phyloP scores from a whole-genome alignment of 2,329 filamentous ascomycete genomes.

The Dendryphion nanum region DNA sequence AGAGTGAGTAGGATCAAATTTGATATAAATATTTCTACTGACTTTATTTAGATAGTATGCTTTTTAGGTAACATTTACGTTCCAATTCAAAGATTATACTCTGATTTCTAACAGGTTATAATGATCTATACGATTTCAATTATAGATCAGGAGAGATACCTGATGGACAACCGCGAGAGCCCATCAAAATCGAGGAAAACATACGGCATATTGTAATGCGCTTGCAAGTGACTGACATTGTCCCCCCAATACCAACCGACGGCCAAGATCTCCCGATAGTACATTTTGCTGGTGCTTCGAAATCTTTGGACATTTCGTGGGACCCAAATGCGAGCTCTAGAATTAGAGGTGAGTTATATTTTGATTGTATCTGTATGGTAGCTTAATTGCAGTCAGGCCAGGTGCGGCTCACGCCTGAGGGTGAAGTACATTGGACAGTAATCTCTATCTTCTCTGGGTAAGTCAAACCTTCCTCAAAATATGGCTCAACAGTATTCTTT shows the following conservation, averaged over 20 bases:
- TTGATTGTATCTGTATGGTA: constrained; percentile 8
- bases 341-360: constrained; percentile 55
- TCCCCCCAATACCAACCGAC: constrained; percentile 58
- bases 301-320: constrained; percentile 62
- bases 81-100: constrained; percentile 3
- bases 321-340: constrained; percentile 68
- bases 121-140: constrained; percentile 71
- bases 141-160: constrained; percentile 50
- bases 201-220: constrained; percentile 70
- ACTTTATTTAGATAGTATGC: constrained; percentile 40
- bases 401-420: constrained; percentile 65
- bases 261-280: constrained; percentile 62
- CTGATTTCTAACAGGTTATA: constrained; percentile 55
- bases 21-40: constrained; percentile 7
- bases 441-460: constrained; percentile 60
- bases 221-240: constrained; percentile 59
- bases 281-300: constrained; percentile 63
- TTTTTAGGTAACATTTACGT: constrained; percentile 37
- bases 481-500: no score
- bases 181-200: constrained; percentile 64
- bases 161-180: constrained; percentile 43
- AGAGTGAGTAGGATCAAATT: constrained; percentile 49
- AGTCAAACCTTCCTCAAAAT: constrained; percentile 7
- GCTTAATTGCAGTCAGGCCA: constrained; percentile 47
- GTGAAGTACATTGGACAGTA: constrained; percentile 73